Conservation (phyloP, 371 early-diverging fungal genomes). For the Apophysomyces trapeziformis region DNA sequence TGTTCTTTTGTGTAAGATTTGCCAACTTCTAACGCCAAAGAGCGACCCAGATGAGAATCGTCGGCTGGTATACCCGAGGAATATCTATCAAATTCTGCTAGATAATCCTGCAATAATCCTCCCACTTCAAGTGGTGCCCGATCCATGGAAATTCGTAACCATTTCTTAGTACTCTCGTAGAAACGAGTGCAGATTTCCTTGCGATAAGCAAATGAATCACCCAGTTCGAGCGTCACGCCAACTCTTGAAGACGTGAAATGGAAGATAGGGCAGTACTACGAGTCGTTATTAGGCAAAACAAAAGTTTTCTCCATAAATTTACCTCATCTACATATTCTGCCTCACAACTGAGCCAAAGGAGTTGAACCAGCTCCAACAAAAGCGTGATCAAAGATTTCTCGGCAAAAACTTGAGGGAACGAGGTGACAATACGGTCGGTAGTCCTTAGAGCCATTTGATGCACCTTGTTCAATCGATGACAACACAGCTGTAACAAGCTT, state of each 20-base stretch:
- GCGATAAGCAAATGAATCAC: constrained; percentile 80
- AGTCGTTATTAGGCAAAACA: background rate
- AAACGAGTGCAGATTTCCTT: constrained; percentile 68
- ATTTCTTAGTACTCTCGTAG: constrained; percentile 67
- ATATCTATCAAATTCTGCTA: constrained; percentile 60
- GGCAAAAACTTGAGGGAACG: constrained; percentile 77
- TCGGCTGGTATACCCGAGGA: constrained; percentile 52
- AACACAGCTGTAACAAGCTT: constrained; percentile 63
- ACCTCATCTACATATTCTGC: constrained; percentile 79
- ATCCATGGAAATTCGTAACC: constrained; percentile 65
- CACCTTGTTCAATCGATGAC: constrained; percentile 73
- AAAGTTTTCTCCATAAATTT: background rate
- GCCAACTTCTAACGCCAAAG: constrained; percentile 76
- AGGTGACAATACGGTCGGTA: constrained; percentile 53
- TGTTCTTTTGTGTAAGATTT: constrained; percentile 56
- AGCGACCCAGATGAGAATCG: constrained; percentile 71
- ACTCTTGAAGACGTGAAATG: constrained; percentile 70
- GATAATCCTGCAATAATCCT: constrained; percentile 69
- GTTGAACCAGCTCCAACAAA: constrained; percentile 75
- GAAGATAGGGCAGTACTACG: constrained; percentile 71
- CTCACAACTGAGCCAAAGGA: constrained; percentile 82
- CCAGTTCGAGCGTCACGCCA: constrained; percentile 71
- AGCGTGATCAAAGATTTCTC: constrained; percentile 66
- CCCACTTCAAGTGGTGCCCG: constrained; percentile 64
- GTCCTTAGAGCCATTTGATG: constrained; percentile 63